Conservation (phyloP, 345 rosid species). For the Aquilaria yunnanensis region DNA sequence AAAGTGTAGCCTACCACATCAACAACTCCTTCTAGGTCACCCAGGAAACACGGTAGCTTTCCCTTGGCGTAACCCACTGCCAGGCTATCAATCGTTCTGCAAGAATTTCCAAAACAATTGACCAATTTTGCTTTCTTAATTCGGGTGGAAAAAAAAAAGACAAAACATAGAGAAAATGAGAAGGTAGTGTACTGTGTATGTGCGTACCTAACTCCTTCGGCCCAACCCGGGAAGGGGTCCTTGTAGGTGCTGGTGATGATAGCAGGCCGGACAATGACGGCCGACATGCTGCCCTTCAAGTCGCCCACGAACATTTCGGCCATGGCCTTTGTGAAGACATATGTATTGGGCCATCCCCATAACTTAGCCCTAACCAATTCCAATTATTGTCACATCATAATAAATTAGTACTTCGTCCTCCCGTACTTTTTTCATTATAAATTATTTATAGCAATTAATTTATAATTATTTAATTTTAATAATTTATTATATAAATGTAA, state of each 20-base stretch:
- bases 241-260: constrained; percentile 64
- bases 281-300: constrained; percentile 35
- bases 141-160: not conserved
- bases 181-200: not conserved
- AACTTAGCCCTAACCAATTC: constrained; percentile 42
- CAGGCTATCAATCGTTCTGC: constrained; percentile 82
- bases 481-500: too few relatives aligned
- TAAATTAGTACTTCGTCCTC: not conserved
- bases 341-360: constrained; percentile 82
- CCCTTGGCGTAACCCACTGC: constrained; percentile 79
- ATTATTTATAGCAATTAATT: too few relatives aligned
- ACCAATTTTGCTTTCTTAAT: not conserved
- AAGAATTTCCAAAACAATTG: not conserved
- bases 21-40: constrained; percentile 44
- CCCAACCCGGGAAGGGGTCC: constrained; percentile 88
- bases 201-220: constrained; percentile 60
- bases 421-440: too few relatives aligned
- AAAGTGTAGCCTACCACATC: constrained; percentile 44
- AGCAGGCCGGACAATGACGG: constrained; percentile 62
- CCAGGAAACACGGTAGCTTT: constrained; percentile 64
- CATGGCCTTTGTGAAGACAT: constrained; percentile 90
- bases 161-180: not conserved
- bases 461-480: too few relatives aligned
- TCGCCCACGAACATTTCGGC: constrained; percentile 66
- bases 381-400: not conserved